These are phyloP conservation scores for Magnolia sinica DNA, from an alignment of 164 flowering plant genomes.

Conservation along the genomic window DNA sequence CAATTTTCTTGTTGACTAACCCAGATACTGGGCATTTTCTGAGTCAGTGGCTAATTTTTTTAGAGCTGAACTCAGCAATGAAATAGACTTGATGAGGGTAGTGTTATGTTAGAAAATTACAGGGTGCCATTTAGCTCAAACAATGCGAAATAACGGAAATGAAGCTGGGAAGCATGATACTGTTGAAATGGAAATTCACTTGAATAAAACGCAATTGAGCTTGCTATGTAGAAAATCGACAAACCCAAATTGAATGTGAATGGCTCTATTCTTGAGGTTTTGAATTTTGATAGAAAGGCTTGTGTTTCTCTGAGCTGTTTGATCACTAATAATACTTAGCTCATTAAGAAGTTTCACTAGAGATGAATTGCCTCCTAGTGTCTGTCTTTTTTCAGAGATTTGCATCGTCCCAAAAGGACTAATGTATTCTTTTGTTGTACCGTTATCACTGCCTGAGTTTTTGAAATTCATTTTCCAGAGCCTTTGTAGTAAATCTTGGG, in stretches of 20 bases:
- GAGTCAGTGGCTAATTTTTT: too few species aligned
- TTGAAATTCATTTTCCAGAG: constrained; percentile 42
- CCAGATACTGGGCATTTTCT: too few species aligned
- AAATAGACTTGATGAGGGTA: too few species aligned
- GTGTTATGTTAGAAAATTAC: too few species aligned
- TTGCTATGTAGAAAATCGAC: neutral
- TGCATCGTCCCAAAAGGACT: neutral
- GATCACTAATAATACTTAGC: neutral
- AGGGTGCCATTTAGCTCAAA: too few species aligned
- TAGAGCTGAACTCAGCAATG: too few species aligned
- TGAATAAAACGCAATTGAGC: neutral
- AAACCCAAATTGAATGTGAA: neutral
- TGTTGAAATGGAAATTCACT: neutral
- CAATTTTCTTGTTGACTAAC: too few species aligned
- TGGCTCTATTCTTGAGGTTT: neutral
- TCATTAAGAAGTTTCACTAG: neutral
- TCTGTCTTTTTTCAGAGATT: neutral
- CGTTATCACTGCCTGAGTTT: neutral
- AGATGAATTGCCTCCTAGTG: neutral
- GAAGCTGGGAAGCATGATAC: too few species aligned
- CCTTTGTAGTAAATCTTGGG: constrained; percentile 93
- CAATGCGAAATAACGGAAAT: too few species aligned
- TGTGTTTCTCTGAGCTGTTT: neutral
- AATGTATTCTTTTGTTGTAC: neutral
- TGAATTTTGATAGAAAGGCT: neutral